phyloP scores from a whole-genome alignment of 164 flowering plant genomes.

The Magnolia changhungtana region DNA sequence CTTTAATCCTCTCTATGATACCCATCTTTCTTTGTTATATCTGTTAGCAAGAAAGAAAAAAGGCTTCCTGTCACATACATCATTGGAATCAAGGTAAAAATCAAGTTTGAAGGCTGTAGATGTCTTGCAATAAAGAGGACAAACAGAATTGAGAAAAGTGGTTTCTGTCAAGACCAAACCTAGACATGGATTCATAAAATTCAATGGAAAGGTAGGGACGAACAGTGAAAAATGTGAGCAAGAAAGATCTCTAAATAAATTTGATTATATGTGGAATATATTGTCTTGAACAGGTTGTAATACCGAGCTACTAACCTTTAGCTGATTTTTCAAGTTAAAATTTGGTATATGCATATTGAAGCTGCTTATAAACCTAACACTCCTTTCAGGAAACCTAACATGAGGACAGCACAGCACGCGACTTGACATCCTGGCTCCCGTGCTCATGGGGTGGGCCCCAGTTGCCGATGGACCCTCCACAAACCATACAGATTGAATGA shows the following conservation, averaged over 20 bases:
- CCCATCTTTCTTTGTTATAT: constrained; percentile 58
- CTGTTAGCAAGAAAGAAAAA: constrained; percentile 7
- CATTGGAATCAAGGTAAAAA: neutral
- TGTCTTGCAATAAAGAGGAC: neutral
- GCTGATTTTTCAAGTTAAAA: neutral
- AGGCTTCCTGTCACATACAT: neutral
- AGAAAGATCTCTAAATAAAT: neutral
- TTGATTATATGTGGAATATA: neutral
- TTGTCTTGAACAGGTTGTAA: neutral
- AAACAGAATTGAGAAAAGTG: neutral
- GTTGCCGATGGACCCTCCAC: too few relatives aligned
- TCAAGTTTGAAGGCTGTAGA: neutral
- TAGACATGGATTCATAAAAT: neutral
- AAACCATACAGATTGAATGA: too few relatives aligned
- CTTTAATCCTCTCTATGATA: constrained; percentile 91
- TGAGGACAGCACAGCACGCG: too few relatives aligned
- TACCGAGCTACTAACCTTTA: neutral
- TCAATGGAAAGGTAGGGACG: neutral
- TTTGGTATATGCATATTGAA: neutral
- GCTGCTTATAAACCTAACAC: too few relatives aligned
- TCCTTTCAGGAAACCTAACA: too few relatives aligned
- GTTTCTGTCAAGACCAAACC: neutral
- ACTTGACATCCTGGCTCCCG: too few relatives aligned
- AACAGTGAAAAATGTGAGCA: neutral
- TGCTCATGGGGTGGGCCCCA: too few relatives aligned